Conservation (phyloP, 164 flowering plant species). For the Macadamia tetraphylla region DNA sequence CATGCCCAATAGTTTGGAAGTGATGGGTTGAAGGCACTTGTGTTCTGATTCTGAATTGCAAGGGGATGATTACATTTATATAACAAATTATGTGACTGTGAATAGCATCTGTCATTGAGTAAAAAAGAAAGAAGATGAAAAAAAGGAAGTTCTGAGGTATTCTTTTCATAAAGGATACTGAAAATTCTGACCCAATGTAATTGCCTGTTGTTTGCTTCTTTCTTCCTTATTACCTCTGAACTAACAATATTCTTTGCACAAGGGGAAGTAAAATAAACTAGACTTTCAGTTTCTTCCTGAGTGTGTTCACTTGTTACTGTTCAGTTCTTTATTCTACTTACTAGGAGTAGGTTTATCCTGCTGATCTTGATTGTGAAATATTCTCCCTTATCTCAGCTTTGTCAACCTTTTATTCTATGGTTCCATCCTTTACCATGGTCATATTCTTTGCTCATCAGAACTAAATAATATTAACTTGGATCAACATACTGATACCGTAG, state of each 20-base stretch:
- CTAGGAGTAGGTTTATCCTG: too few relatives aligned
- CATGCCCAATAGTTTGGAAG: not conserved
- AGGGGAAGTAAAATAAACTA: not conserved
- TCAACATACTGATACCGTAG: too few relatives aligned
- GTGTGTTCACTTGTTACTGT: too few relatives aligned
- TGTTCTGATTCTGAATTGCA: slow-evolving; percentile 5
- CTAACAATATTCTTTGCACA: not conserved
- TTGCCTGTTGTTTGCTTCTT: not conserved
- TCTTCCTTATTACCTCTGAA: not conserved
- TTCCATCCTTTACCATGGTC: not conserved
- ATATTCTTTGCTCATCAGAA: not conserved
- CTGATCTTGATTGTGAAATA: not conserved
- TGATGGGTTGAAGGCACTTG: not conserved
- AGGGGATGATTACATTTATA: slow-evolving; percentile 7
- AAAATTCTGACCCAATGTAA: not conserved
- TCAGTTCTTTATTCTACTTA: too few relatives aligned
- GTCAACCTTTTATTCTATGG: not conserved
- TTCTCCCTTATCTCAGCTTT: not conserved
- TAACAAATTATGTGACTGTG: slow-evolving; percentile 17
- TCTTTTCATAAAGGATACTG: not conserved
- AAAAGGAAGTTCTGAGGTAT: slow-evolving; percentile 6
- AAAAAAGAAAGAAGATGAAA: not conserved
- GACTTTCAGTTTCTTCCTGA: too few relatives aligned
- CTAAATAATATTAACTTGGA: not conserved
- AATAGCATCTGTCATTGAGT: slow-evolving; percentile 4